Evolutionary conservation across 1,284 basidiomycete genomes (phyloP).

Genomic region (Xanthoconium separans): DNA sequence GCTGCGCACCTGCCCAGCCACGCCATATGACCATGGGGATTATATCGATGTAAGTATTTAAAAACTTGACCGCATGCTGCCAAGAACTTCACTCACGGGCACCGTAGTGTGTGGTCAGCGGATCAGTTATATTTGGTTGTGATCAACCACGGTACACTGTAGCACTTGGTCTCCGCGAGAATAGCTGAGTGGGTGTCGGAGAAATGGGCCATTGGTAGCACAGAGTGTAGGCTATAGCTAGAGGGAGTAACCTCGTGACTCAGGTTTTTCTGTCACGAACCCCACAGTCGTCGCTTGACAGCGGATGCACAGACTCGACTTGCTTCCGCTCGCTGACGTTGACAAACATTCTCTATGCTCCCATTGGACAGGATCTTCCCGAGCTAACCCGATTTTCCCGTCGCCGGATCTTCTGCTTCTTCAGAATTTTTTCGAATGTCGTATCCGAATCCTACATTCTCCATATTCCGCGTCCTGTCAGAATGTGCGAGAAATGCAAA

Average conservation of each 20-base stretch:
- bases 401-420: conserved; percentile 22
- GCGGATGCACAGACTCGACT: conserved; percentile 2
- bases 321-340: not conserved
- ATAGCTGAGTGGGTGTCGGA: too few relatives aligned
- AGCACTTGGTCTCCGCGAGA: too few relatives aligned
- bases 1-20: conserved; percentile 11
- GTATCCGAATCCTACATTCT: conserved; percentile 4
- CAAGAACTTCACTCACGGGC: conserved; percentile 5
- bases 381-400: conserved; percentile 17
- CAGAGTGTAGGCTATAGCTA: not conserved
- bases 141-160: not conserved
- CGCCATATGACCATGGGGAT: conserved; percentile 9
- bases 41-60: not conserved
- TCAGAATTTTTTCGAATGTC: conserved; percentile 11
- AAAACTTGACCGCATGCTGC: not conserved
- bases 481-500: conserved; percentile 9
- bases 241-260: not conserved
- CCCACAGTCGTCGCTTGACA: conserved; percentile 8
- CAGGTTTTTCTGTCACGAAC: conserved; percentile 3
- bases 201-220: too few relatives aligned
- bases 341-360: not conserved
- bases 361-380: conserved; percentile 24
- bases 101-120: not conserved
- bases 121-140: conserved; percentile 10
- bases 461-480: conserved; percentile 7